Percentiles rank a stretch among this genome's conserved stretches.
Conservation (phyloP, 495 filamentous ascomycete species). For the Pyrenopolyporus hunteri region DNA sequence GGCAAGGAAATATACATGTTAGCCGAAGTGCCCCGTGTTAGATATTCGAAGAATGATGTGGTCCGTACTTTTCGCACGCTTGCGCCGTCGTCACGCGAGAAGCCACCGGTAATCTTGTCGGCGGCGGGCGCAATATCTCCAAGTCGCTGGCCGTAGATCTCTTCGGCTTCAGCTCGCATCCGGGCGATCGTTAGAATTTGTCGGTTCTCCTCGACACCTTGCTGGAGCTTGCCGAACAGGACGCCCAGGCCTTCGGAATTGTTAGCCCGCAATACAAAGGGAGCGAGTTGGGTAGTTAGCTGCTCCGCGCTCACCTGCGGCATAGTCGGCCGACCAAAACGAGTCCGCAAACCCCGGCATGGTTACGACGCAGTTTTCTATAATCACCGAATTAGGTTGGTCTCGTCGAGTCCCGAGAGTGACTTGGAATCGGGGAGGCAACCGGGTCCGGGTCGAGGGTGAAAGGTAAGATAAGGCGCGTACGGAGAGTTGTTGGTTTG, state of each 20-base stretch:
- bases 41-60: background rate
- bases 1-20: slow-evolving; percentile 10
- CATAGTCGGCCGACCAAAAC: slow-evolving; percentile 95
- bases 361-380: slow-evolving; percentile 37
- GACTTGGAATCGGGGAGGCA: slow-evolving; percentile 9
- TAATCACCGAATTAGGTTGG: slow-evolving; percentile 5
- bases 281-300: slow-evolving; percentile 2
- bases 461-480: slow-evolving; percentile 5
- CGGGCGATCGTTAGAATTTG: slow-evolving; percentile 89
- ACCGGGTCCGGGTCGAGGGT: background rate
- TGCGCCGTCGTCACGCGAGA: slow-evolving; percentile 91
- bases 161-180: slow-evolving; percentile 95
- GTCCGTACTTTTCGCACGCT: slow-evolving; percentile 85
- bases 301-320: slow-evolving; percentile 65
- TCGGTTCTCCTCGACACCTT: slow-evolving; percentile 92
- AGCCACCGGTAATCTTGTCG: slow-evolving; percentile 83
- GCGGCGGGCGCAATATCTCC: slow-evolving; percentile 82
- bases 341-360: slow-evolving; percentile 93
- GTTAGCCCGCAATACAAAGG: slow-evolving; percentile 3
- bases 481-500: slow-evolving; percentile 9
- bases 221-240: slow-evolving; percentile 95
- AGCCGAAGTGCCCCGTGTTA: slow-evolving; percentile 12
- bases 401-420: background rate
- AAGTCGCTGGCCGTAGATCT: slow-evolving; percentile 80
- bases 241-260: slow-evolving; percentile 77